Evolutionary conservation across 768 basidiomycete species (phyloP).

Genomic region (Multifurca ochricompacta): DNA sequence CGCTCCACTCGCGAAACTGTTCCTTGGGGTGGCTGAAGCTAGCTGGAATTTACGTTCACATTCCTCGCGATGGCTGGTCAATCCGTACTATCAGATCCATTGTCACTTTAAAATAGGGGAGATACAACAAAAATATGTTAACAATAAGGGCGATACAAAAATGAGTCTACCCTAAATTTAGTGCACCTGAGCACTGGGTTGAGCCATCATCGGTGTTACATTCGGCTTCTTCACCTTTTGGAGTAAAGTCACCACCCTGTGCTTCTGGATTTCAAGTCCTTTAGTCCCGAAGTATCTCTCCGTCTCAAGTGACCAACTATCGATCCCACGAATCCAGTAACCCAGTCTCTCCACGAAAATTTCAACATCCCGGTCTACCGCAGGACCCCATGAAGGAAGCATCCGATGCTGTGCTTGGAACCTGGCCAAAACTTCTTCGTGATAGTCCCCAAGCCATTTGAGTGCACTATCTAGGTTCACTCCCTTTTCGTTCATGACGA

Average conservation of each 20-base stretch:
- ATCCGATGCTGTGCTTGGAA: constrained; percentile 31
- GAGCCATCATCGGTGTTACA: constrained; percentile 12
- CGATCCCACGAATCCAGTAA: constrained; percentile 64
- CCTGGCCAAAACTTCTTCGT: constrained; percentile 45
- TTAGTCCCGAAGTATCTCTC: constrained; percentile 59
- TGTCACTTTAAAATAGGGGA: too few species aligned
- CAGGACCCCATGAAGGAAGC: constrained; percentile 56
- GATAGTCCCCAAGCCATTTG: constrained; percentile 52
- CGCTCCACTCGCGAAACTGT: too few species aligned
- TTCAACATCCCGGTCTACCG: constrained; percentile 49
- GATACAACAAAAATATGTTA: too few species aligned
- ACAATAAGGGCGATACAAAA: too few species aligned
- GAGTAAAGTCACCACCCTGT: constrained; percentile 16
- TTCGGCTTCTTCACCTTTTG: not conserved
- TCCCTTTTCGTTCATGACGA: constrained; percentile 55
- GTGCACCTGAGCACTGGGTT: not conserved
- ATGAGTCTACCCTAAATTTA: not conserved
- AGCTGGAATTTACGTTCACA: too few species aligned
- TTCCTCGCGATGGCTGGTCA: too few species aligned
- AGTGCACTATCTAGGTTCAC: constrained; percentile 54
- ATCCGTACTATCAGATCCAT: too few species aligned
- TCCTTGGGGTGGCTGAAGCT: too few species aligned
- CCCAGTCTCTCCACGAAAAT: constrained; percentile 56
- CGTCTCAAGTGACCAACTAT: constrained; percentile 68
- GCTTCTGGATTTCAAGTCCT: constrained; percentile 47